These are phyloP conservation scores for Eimeria acervulina DNA, from an alignment of 169 alveolate genomes.

Conservation along the genomic window DNA sequence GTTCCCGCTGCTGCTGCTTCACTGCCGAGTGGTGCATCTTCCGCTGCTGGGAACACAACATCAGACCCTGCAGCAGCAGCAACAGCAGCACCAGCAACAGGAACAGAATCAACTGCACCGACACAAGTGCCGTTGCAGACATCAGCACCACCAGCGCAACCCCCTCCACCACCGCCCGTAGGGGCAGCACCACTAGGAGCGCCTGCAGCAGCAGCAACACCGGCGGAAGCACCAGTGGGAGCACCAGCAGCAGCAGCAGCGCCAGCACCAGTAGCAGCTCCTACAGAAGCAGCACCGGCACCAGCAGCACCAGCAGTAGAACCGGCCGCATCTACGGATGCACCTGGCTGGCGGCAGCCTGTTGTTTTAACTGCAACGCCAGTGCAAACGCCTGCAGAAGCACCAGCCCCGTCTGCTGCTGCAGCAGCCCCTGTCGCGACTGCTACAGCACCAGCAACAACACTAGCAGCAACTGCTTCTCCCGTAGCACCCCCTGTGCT, in stretches of 20 bases:
- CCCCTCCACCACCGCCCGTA: conserved; percentile 14
- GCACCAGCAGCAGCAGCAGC: conserved; percentile 52
- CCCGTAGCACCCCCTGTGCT: neutral
- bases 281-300: neutral
- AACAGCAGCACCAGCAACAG: conserved; percentile 40
- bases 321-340: neutral
- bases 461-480: neutral
- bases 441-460: neutral
- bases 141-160: neutral
- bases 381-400: neutral
- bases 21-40: neutral
- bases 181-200: conserved; percentile 20
- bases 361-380: neutral
- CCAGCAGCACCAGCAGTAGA: conserved; percentile 18
- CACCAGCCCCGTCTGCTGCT: neutral
- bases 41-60: conserved; percentile 13
- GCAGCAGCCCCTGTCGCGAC: conserved; percentile 18
- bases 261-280: conserved; percentile 15
- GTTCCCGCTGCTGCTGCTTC: neutral
- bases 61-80: conserved; percentile 1
- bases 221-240: neutral
- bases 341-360: neutral
- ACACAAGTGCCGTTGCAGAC: neutral
- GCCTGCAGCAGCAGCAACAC: neutral
- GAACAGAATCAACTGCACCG: conserved; percentile 5